These are phyloP conservation scores for Kazachstania sp. DNA, from an alignment of 1,139 yeast species.

Conservation along the genomic window DNA sequence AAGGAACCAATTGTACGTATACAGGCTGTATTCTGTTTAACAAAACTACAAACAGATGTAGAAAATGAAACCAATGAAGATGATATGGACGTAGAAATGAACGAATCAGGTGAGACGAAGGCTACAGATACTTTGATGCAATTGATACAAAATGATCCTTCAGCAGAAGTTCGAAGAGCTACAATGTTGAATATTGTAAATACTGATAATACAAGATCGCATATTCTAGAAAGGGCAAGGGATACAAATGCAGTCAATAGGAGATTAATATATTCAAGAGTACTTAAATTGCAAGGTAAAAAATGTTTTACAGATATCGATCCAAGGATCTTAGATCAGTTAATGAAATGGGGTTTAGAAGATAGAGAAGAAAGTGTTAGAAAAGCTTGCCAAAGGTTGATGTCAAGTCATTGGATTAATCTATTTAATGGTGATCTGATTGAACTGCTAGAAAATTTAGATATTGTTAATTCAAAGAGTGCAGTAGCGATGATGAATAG, in stretches of 20 bases:
- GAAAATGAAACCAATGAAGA: conserved; percentile 21
- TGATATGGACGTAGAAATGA: conserved; percentile 31
- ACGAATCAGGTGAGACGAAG: conserved; percentile 31
- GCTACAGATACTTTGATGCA: conserved; percentile 47
- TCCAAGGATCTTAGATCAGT: conserved; percentile 51
- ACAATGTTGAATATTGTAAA: conserved; percentile 64
- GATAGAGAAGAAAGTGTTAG: conserved; percentile 76
- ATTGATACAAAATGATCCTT: conserved; percentile 67
- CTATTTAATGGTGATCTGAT: conserved; percentile 61
- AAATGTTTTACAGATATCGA: conserved; percentile 46
- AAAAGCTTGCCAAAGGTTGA: conserved; percentile 62
- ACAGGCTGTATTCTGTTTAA: conserved; percentile 73
- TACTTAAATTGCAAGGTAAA: conserved; percentile 61
- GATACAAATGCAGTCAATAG: conserved; percentile 69
- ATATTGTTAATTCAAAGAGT: conserved; percentile 54
- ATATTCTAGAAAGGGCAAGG: conserved; percentile 70
- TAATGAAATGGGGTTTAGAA: conserved; percentile 75
- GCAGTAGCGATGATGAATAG: conserved; percentile 60
- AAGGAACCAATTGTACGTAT: conserved; percentile 71
- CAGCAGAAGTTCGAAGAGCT: conserved; percentile 84
- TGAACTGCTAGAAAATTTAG: conserved; percentile 61
- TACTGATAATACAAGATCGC: conserved; percentile 46
- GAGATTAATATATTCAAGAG: conserved; percentile 59
- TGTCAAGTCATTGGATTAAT: conserved; percentile 65
- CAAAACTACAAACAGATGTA: conserved; percentile 63